These are phyloP conservation scores for Aspergillus leporis DNA, from an alignment of 495 filamentous ascomycete genomes.

Conservation along the genomic window DNA sequence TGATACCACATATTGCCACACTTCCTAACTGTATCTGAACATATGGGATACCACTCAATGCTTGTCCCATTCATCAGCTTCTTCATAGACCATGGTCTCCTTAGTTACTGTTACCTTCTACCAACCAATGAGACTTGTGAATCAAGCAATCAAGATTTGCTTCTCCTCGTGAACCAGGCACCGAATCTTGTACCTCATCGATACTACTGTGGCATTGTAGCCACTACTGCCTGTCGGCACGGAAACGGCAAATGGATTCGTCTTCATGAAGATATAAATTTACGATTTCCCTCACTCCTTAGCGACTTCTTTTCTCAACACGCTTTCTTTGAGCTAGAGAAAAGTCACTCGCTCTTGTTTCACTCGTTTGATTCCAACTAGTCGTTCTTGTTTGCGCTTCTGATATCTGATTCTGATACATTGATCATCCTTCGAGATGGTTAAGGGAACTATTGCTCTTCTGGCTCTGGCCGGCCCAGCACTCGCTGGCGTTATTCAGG, in stretches of 20 bases:
- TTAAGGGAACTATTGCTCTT: constrained; percentile 40
- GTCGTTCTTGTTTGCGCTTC: constrained; percentile 13
- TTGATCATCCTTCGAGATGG: constrained; percentile 38
- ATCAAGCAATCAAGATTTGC: constrained; percentile 10
- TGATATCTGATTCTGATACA: constrained; percentile 15
- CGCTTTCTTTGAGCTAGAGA: constrained; percentile 14
- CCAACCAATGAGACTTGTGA: neutral
- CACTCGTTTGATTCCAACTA: constrained; percentile 39
- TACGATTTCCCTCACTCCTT: constrained; percentile 11
- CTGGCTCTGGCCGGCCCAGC: constrained; percentile 44
- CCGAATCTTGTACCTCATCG: constrained; percentile 15
- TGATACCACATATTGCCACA: constrained; percentile 40
- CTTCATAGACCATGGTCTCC: constrained; percentile 26
- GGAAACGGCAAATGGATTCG: constrained; percentile 19
- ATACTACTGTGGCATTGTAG: constrained; percentile 35
- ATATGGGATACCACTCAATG: neutral
- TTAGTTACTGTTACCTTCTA: neutral
- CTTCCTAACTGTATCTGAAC: constrained; percentile 21
- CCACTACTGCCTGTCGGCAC: constrained; percentile 10
- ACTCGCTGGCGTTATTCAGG: constrained; percentile 42
- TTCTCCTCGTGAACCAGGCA: constrained; percentile 21
- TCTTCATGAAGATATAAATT: constrained; percentile 34
- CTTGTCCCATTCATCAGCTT: constrained; percentile 21
- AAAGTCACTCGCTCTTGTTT: constrained; percentile 31
- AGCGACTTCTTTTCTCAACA: constrained; percentile 16